Evolutionary conservation across 2,329 filamentous ascomycete genomes (phyloP).

Genomic region (Pezicula radicicola): DNA sequence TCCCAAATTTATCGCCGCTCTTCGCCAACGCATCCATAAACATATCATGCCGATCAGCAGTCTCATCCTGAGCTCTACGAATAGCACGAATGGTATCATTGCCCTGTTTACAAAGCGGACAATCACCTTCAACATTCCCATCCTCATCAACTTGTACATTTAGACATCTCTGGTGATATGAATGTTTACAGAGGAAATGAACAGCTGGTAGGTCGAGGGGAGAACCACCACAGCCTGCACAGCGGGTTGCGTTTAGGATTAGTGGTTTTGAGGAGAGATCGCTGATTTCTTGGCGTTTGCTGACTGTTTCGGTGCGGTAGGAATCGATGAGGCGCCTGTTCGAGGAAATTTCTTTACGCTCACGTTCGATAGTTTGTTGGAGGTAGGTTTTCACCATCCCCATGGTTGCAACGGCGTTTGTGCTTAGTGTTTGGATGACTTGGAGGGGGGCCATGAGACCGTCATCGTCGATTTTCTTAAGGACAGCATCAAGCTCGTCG

Average conservation of each 20-base stretch:
- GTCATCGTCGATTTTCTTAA: conserved; percentile 85
- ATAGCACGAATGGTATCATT: conserved; percentile 90
- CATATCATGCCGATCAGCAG: conserved; percentile 81
- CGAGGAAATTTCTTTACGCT: conserved; percentile 76
- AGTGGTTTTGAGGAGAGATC: conserved; percentile 77
- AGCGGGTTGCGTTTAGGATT: conserved; percentile 88
- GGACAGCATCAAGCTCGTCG: conserved; percentile 75
- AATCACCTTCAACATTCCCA: conserved; percentile 67
- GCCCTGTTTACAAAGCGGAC: conserved; percentile 77
- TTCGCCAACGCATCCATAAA: conserved; percentile 78
- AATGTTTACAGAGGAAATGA: conserved; percentile 96
- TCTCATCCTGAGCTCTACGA: conserved; percentile 80
- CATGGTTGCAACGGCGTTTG: conserved; percentile 86
- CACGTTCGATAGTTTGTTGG: conserved; percentile 80
- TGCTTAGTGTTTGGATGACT: conserved; percentile 86
- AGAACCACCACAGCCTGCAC: conserved; percentile 70
- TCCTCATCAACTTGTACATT: conserved; percentile 46
- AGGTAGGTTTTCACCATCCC: conserved; percentile 95
- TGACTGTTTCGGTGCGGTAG: conserved; percentile 79
- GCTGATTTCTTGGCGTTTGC: conserved; percentile 74
- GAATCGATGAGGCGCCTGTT: conserved; percentile 81
- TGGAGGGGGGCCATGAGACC: conserved; percentile 93
- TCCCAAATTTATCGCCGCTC: conserved; percentile 82
- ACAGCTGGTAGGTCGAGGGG: conserved; percentile 84
- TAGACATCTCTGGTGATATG: conserved; percentile 90